Evolutionary conservation across 352 stramenopile genomes (phyloP), one percentile per base, ranked within the genome.

Genomic region (Phytophthora sansomeana): DNA sequence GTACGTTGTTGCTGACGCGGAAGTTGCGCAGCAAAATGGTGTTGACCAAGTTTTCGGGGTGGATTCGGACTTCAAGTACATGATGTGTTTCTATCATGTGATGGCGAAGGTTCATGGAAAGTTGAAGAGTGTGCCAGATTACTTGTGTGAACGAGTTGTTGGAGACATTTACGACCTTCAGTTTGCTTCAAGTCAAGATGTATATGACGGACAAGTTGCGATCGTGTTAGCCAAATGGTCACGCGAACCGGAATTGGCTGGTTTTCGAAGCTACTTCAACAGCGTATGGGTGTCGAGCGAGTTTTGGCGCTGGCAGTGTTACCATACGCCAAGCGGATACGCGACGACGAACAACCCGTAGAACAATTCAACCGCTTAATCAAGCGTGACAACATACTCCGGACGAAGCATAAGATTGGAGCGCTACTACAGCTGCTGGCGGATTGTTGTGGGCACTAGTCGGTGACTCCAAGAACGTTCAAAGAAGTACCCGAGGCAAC

Each of bases 31-130:
- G 33, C 21, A n/a, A 32, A 61, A 53, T 33, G 54, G 17, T 7
- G 28, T 60, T n/a, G 17, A 19, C 2, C 8, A 50, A 32, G 26
- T 38, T 11, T 60, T 43, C 36, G 28, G 52, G 8, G n/a, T 42
- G 30, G 52, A 59, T 50, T 59, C 38, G 13, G 54, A 47, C 17
- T 33, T 38, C 21, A 24, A 3, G 6, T 47, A 61, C 19, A n/a
- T 75, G 0, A 64, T 78, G 60, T 78, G 52, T 14, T 78, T 75
- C 30, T 70, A 72, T 33, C 61, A 72, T 19, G 56, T 67, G 16
- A 67, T 63, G 60, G 29, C 49, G 1, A 72, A 75, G 14, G 63
- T 67, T 24, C 44, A 68, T 42, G 51, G 68, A 16, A 16, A 29
- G 21, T 24, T 24, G 21, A 24, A 24, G 3, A 24, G 21, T 24